Percentiles rank a stretch among this genome's conserved stretches.
Conservation (phyloP, 176 grass and related monocot genomes). For the Eragrostis curvula region DNA sequence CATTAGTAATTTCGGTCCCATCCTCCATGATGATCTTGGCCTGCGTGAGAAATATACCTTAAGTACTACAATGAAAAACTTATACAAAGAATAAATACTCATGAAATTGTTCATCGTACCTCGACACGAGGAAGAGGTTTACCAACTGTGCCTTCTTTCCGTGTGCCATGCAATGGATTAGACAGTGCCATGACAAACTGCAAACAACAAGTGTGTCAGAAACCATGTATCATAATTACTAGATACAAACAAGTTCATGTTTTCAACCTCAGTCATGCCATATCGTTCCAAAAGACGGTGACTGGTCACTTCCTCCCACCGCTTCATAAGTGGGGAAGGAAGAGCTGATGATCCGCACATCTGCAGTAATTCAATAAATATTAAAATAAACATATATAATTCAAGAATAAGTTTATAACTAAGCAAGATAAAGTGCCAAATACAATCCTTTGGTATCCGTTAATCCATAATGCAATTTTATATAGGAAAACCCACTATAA, state of each 20-base stretch:
- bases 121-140: conserved; percentile 87
- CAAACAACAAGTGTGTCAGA: conserved; percentile 34
- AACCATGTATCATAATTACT: conserved; percentile 14
- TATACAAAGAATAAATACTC: conserved; percentile 28
- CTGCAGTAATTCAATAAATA: conserved; percentile 53
- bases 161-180: conserved; percentile 82
- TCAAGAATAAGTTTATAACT: not conserved
- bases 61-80: conserved; percentile 21
- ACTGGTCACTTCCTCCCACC: conserved; percentile 88
- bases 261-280: conserved; percentile 93
- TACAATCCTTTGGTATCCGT: not conserved
- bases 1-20: conserved; percentile 57
- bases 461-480: not conserved
- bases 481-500: conserved; percentile 8
- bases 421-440: not conserved
- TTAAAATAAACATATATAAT: conserved; percentile 22
- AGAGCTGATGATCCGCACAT: conserved; percentile 99
- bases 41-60: conserved; percentile 49
- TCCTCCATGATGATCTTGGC: conserved; percentile 86
- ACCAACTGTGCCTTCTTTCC: conserved; percentile 90
- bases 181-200: conserved; percentile 98
- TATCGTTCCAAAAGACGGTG: conserved; percentile 95
- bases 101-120: conserved; percentile 52
- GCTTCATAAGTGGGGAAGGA: conserved; percentile 91
- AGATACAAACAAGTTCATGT: conserved; percentile 18